Evolutionary conservation across 1,139 yeast species (phyloP).

Genomic region (Blastobotrys indianensis): DNA sequence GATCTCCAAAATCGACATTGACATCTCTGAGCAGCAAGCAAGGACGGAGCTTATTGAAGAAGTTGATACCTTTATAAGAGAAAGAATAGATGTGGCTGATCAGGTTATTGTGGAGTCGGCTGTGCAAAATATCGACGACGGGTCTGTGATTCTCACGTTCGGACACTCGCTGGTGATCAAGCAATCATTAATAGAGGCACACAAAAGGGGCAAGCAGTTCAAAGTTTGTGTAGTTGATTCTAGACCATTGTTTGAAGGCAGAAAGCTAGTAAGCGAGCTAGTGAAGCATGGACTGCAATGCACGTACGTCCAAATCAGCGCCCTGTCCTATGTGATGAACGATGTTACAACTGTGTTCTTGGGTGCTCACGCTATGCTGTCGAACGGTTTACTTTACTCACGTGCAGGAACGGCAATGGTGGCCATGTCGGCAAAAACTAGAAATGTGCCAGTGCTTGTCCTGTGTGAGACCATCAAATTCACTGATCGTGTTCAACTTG

Average conservation of each 20-base stretch:
- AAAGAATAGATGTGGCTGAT: slow-evolving; percentile 79
- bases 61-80: slow-evolving; percentile 78
- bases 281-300: slow-evolving; percentile 54
- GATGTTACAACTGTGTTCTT: slow-evolving; percentile 86
- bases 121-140: slow-evolving; percentile 65
- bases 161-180: slow-evolving; percentile 84
- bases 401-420: slow-evolving; percentile 93
- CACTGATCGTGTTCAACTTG: slow-evolving; percentile 91
- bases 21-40: slow-evolving; percentile 66
- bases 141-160: slow-evolving; percentile 77
- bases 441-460: slow-evolving; percentile 89
- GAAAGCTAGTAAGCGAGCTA: slow-evolving; percentile 59
- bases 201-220: slow-evolving; percentile 57
- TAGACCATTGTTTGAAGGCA: slow-evolving; percentile 94
- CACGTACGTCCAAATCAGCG: slow-evolving; percentile 71
- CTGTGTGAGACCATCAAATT: slow-evolving; percentile 95
- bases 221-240: slow-evolving; percentile 86
- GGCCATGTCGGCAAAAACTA: slow-evolving; percentile 83
- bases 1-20: slow-evolving; percentile 66
- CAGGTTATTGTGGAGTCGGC: slow-evolving; percentile 80
- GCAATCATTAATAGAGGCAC: slow-evolving; percentile 67
- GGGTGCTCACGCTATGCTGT: slow-evolving; percentile 96
- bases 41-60: slow-evolving; percentile 57
- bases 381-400: slow-evolving; percentile 88
- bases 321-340: slow-evolving; percentile 71